Conservation (phyloP, 352 stramenopile genomes). For the Phytophthora pinifolia region DNA sequence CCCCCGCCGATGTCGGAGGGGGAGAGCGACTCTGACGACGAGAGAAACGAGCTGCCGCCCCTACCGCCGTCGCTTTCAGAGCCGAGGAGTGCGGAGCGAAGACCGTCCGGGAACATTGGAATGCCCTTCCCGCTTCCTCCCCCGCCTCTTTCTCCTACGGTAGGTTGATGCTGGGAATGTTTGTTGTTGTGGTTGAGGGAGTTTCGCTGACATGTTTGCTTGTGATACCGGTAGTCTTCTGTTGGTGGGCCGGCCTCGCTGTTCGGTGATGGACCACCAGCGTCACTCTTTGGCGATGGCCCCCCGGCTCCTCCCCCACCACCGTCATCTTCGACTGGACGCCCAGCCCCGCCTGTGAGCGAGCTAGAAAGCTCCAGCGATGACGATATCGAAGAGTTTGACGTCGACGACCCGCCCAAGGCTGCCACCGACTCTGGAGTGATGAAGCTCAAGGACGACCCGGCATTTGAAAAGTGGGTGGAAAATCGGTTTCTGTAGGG, state of each 20-base stretch:
- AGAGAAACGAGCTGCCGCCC: constrained; percentile 27
- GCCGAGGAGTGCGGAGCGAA: constrained; percentile 13
- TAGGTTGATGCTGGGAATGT: constrained; percentile 25
- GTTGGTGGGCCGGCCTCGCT: constrained; percentile 46
- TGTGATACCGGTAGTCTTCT: constrained; percentile 45
- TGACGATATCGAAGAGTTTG: constrained; percentile 51
- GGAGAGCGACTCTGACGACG: constrained; percentile 32
- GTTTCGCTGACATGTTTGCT: neutral
- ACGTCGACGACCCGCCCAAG: constrained; percentile 30
- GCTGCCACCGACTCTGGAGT: constrained; percentile 28
- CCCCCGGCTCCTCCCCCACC: constrained; percentile 52
- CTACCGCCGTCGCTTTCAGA: constrained; percentile 37
- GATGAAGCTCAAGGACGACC: constrained; percentile 84
- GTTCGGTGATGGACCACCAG: constrained; percentile 45
- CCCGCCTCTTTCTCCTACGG: constrained; percentile 57
- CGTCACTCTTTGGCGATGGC: constrained; percentile 55
- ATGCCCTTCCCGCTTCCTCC: constrained; percentile 48
- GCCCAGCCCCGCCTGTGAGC: constrained; percentile 26
- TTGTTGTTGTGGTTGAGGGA: neutral
- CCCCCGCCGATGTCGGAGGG: constrained; percentile 14
- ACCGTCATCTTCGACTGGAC: constrained; percentile 22
- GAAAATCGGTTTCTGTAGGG: neutral
- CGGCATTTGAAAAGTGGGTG: constrained; percentile 66
- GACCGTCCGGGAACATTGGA: constrained; percentile 45
- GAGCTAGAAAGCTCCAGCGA: constrained; percentile 64